phyloP scores from a whole-genome alignment of 1,284 basidiomycete genomes.

The Lignosus rhinocerotis region DNA sequence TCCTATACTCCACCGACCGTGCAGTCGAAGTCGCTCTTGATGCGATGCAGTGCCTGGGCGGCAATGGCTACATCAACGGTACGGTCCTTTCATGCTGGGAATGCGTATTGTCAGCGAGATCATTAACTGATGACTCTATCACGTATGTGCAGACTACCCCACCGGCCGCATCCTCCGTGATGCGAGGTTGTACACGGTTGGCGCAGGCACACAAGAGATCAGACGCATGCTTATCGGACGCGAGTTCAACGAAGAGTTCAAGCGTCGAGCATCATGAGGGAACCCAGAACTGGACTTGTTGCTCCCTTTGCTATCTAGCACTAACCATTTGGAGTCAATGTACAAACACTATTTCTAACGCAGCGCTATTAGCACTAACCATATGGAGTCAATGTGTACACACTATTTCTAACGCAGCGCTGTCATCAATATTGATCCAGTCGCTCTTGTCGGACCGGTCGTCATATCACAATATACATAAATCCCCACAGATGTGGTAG shows the following conservation, averaged over 20 bases:
- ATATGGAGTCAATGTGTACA: background rate
- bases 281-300: too few species aligned
- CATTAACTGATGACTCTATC: background rate
- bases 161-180: constrained; percentile 86
- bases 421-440: too few species aligned
- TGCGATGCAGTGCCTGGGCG: constrained; percentile 89
- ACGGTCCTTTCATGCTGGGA: constrained; percentile 13
- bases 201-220: constrained; percentile 91
- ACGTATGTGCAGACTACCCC: constrained; percentile 70
- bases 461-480: too few species aligned
- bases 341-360: background rate
- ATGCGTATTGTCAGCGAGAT: too few species aligned
- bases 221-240: constrained; percentile 88
- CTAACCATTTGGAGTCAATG: background rate
- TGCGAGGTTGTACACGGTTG: constrained; percentile 85
- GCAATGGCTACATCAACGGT: constrained; percentile 94
- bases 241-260: constrained; percentile 81
- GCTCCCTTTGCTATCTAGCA: background rate
- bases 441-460: too few species aligned
- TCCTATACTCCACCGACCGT: constrained; percentile 88
- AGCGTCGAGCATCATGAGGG: constrained; percentile 21
- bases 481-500: too few species aligned
- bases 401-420: too few species aligned
- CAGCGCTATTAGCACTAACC: background rate
- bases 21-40: constrained; percentile 90